These are phyloP conservation scores for Ascochyta fabae DNA, from an alignment of 2,329 filamentous ascomycete genomes.

Conservation along the genomic window DNA sequence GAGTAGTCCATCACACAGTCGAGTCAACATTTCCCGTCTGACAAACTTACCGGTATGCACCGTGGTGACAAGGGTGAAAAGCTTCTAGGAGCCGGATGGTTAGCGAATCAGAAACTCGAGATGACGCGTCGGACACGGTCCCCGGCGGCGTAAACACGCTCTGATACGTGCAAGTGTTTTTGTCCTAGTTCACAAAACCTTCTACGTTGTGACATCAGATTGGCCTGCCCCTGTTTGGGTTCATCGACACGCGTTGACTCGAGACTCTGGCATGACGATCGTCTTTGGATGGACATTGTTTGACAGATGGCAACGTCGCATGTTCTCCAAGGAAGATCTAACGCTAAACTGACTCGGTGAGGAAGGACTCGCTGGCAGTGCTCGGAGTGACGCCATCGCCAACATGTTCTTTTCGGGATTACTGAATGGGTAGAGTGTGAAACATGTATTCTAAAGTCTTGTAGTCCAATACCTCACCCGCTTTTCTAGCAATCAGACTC, in stretches of 20 bases:
- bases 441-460: too few relatives aligned
- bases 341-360: neutral
- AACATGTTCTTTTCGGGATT: too few relatives aligned
- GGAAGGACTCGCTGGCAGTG: too few relatives aligned
- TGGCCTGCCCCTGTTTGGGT: neutral
- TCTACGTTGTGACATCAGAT: slow-evolving; percentile 5
- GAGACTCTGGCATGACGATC: neutral
- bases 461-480: too few relatives aligned
- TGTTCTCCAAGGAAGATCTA: neutral
- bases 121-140: neutral
- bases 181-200: neutral
- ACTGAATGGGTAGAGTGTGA: too few relatives aligned
- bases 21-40: neutral
- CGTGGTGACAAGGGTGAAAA: neutral
- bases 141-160: slow-evolving; percentile 2
- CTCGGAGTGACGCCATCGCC: too few relatives aligned
- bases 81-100: neutral
- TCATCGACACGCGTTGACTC: neutral
- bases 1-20: neutral
- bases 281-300: neutral
- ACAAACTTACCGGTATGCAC: slow-evolving; percentile 1
- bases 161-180: neutral
- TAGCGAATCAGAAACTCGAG: neutral
- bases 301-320: neutral
- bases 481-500: neutral